Percentiles rank a stretch among this genome's conserved stretches.
Conservation (phyloP, 768 basidiomycete genomes). For the Lepiota brunneoincarnata region DNA sequence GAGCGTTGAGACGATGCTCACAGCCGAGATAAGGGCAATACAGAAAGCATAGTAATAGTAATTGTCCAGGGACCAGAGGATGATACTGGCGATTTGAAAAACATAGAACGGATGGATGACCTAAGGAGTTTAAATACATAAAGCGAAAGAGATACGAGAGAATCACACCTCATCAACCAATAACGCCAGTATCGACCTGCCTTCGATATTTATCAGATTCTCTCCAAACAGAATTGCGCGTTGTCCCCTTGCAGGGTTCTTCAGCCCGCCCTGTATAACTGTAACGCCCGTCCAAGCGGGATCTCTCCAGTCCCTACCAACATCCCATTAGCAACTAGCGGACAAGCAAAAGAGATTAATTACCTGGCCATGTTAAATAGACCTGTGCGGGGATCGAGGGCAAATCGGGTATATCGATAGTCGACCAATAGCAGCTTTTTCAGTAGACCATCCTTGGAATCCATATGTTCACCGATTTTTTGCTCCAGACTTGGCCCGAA, state of each 20-base stretch:
- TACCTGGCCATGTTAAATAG: constrained; percentile 82
- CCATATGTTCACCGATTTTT: constrained; percentile 28
- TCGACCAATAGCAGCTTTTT: constrained; percentile 68
- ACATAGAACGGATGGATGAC: constrained; percentile 98
- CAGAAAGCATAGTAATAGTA: constrained; percentile 98
- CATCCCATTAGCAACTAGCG: constrained; percentile 1
- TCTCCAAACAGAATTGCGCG: constrained; percentile 73
- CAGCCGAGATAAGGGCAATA: constrained; percentile 85
- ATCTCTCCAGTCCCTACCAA: constrained; percentile 86
- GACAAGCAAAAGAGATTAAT: constrained; percentile 18
- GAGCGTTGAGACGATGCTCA: constrained; percentile 82
- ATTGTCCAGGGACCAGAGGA: constrained; percentile 92
- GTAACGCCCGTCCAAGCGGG: constrained; percentile 62
- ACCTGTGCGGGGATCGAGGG: constrained; percentile 80
- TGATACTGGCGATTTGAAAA: constrained; percentile 94
- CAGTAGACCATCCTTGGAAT: constrained; percentile 35
- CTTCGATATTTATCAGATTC: constrained; percentile 89
- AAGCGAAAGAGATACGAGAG: background rate
- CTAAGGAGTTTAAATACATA: constrained; percentile 27
- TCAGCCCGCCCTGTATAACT: constrained; percentile 65
- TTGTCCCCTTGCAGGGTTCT: constrained; percentile 52
- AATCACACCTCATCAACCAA: constrained; percentile 80
- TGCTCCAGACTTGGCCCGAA: constrained; percentile 24
- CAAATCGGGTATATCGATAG: constrained; percentile 91
- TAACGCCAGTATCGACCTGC: constrained; percentile 73